These are phyloP conservation scores for Phytophthora multivora DNA, from an alignment of 352 stramenopile species.

Conservation along the genomic window DNA sequence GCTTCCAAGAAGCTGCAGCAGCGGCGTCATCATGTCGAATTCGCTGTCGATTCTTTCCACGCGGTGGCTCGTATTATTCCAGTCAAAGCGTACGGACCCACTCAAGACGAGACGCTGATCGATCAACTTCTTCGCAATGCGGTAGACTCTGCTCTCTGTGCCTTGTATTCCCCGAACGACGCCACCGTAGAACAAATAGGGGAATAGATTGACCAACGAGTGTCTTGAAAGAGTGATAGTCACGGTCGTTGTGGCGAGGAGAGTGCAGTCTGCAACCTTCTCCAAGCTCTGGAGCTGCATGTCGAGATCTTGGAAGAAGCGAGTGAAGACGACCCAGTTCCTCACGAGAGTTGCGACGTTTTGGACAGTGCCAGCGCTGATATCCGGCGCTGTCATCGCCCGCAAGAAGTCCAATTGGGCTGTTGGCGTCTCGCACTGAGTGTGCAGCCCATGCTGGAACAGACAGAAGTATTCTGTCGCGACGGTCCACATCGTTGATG, in stretches of 20 bases:
- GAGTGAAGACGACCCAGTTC: conserved; percentile 5
- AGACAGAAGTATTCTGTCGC: conserved; percentile 1
- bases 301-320: neutral
- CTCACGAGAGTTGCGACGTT: neutral
- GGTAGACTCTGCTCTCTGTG: neutral
- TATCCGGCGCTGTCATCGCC: neutral
- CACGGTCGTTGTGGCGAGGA: neutral
- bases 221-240: neutral
- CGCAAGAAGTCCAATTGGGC: neutral
- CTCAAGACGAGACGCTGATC: neutral
- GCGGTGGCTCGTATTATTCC: neutral
- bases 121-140: neutral
- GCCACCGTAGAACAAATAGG: neutral
- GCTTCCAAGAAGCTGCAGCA: neutral
- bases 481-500: conserved; percentile 4
- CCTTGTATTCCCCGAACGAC: neutral
- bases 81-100: conserved; percentile 2
- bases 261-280: neutral
- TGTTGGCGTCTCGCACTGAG: neutral
- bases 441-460: neutral
- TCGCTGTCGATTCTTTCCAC: neutral
- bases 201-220: conserved; percentile 2
- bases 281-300: neutral
- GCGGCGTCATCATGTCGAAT: neutral
- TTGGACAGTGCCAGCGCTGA: conserved; percentile 3